These are phyloP conservation scores for Tetrapisispora nanseiensis DNA, from an alignment of 805 yeast genomes.

Conservation along the genomic window DNA sequence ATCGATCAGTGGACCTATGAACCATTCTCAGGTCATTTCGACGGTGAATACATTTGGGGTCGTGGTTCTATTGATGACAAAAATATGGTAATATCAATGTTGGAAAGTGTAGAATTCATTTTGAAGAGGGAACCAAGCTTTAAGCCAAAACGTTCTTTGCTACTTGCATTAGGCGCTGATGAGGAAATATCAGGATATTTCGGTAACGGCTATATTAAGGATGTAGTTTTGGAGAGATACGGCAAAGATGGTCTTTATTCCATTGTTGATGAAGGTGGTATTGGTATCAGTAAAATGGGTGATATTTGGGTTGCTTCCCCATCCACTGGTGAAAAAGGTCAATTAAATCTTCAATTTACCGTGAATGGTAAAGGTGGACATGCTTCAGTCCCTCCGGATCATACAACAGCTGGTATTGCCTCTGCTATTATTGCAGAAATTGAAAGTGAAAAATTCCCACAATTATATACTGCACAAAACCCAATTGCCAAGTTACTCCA, in stretches of 20 bases:
- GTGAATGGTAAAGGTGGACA: slow-evolving; percentile 68
- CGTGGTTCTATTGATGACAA: slow-evolving; percentile 75
- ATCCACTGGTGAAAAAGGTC: slow-evolving; percentile 55
- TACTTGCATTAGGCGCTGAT: slow-evolving; percentile 67
- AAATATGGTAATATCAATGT: slow-evolving; percentile 50
- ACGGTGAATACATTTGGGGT: slow-evolving; percentile 58
- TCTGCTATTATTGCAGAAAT: slow-evolving; percentile 46
- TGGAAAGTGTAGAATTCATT: slow-evolving; percentile 56
- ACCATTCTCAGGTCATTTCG: slow-evolving; percentile 59
- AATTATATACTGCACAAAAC: slow-evolving; percentile 37
- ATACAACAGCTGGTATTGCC: slow-evolving; percentile 68
- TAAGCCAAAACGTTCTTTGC: slow-evolving; percentile 50
- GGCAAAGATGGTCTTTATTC: slow-evolving; percentile 54
- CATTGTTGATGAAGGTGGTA: slow-evolving; percentile 62
- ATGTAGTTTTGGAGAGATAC: slow-evolving; percentile 40
- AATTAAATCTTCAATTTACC: slow-evolving; percentile 40
- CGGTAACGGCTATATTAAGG: slow-evolving; percentile 47
- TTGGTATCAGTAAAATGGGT: slow-evolving; percentile 31
- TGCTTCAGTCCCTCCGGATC: slow-evolving; percentile 72
- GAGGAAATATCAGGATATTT: slow-evolving; percentile 60
- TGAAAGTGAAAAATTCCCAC: slow-evolving; percentile 42
- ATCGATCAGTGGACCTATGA: slow-evolving; percentile 52
- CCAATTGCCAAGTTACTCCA: slow-evolving; percentile 51
- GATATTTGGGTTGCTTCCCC: slow-evolving; percentile 41
- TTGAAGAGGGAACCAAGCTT: slow-evolving; percentile 40